Conservation (phyloP, 202 grass and related monocot species). For the Bolboschoenoplectus hybrid region DNA sequence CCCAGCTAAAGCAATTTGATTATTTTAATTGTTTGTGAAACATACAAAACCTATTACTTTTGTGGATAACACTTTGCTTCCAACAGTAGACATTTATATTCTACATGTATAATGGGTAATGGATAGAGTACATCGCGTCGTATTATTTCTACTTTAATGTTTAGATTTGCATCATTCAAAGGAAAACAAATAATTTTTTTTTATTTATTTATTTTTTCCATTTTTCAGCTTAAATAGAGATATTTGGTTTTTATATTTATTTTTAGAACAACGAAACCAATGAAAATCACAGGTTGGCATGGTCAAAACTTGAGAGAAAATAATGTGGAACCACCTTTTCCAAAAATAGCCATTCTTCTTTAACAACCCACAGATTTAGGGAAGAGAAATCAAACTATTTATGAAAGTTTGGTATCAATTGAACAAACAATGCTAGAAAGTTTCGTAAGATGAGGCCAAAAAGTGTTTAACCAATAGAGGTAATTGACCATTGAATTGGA, state of each 20-base stretch:
- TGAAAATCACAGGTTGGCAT: conserved; percentile 24
- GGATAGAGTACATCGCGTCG: neutral
- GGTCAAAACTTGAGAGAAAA: conserved; percentile 23
- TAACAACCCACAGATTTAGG: conserved; percentile 20
- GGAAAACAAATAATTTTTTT: neutral
- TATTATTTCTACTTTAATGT: conserved; percentile 5
- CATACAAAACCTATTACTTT: neutral
- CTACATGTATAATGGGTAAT: neutral
- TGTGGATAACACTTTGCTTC: conserved; percentile 2
- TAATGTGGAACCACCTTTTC: conserved; percentile 39
- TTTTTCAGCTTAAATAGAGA: neutral
- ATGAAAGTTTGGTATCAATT: conserved; percentile 24
- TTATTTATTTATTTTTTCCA: neutral
- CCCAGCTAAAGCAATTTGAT: neutral
- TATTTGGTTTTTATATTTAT: neutral
- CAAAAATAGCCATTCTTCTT: conserved; percentile 23
- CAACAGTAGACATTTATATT: conserved; percentile 9
- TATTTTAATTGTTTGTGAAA: neutral
- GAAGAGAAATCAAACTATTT: conserved; percentile 29
- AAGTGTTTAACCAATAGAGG: conserved; percentile 3
- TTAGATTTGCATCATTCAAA: neutral
- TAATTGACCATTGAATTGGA: neutral
- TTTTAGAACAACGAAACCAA: neutral
- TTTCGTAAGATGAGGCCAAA: conserved; percentile 18
- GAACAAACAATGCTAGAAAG: conserved; percentile 12